Percentiles rank a stretch among this genome's conserved stretches.
Evolutionary conservation across 129 eudicot genomes (phyloP).

Genomic region (Mikania micrantha): DNA sequence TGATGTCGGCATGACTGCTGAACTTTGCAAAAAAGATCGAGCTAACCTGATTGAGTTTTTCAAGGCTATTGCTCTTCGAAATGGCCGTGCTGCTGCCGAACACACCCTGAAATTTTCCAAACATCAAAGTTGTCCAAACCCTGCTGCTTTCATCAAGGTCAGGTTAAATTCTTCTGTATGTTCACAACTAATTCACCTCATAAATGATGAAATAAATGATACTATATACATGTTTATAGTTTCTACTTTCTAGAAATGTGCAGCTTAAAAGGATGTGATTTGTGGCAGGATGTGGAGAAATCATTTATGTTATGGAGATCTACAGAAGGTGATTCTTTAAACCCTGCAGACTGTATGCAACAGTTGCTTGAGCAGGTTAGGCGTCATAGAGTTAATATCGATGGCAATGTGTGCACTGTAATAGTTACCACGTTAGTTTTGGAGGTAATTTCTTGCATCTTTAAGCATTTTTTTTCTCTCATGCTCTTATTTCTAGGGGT

Average conservation of each 20-base stretch:
- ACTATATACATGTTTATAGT: not conserved
- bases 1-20: slow-evolving; percentile 98
- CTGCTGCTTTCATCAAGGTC: slow-evolving; percentile 75
- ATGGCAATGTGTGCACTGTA: slow-evolving; percentile 90
- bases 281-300: slow-evolving; percentile 70
- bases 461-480: not conserved
- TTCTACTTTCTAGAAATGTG: slow-evolving; percentile 11
- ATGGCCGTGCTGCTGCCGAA: slow-evolving; percentile 83
- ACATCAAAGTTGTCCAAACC: slow-evolving; percentile 79
- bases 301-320: slow-evolving; percentile 58
- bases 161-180: slow-evolving; percentile 1
- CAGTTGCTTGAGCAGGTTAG: slow-evolving; percentile 90
- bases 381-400: slow-evolving; percentile 77
- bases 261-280: slow-evolving; percentile 1
- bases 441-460: slow-evolving; percentile 49
- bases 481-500: not conserved
- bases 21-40: slow-evolving; percentile 75
- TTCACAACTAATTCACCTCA: not conserved
- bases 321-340: slow-evolving; percentile 46
- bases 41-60: slow-evolving; percentile 74
- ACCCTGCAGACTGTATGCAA: slow-evolving; percentile 84
- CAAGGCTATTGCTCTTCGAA: slow-evolving; percentile 85
- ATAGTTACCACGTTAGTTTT: slow-evolving; percentile 85
- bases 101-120: slow-evolving; percentile 66
- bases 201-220: not conserved